A percentile compares a stretch with the other conserved stretches of the same genome.
These are phyloP conservation scores for Naganishia cerealis DNA, from an alignment of 1,284 basidiomycete species.

Conservation along the genomic window DNA sequence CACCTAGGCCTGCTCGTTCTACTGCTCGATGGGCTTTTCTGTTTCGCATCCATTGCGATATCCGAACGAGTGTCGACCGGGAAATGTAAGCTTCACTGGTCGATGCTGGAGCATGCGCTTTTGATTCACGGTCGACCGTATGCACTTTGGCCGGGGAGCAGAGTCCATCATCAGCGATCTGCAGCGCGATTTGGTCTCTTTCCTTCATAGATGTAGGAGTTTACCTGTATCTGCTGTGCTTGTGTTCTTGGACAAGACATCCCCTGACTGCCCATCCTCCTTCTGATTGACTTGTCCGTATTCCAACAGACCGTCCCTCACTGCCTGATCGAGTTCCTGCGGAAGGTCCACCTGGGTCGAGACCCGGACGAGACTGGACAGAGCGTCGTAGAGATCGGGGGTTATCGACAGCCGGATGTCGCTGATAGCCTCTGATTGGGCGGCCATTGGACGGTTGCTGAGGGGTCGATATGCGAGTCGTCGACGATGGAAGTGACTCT, in stretches of 20 bases:
- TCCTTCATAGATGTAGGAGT: too few species aligned
- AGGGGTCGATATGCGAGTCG: background rate
- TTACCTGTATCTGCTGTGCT: background rate
- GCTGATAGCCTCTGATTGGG: background rate
- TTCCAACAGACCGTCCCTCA: background rate
- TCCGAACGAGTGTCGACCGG: slow-evolving; percentile 3
- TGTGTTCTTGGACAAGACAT: background rate
- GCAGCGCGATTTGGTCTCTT: background rate
- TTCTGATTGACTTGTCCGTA: background rate
- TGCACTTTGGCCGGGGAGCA: background rate
- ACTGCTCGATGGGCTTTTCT: slow-evolving; percentile 4
- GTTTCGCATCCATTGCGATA: slow-evolving; percentile 2
- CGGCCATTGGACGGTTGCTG: background rate
- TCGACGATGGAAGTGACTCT: background rate
- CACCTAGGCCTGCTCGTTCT: slow-evolving; percentile 19
- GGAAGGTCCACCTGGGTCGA: background rate
- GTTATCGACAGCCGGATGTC: slow-evolving; percentile 6
- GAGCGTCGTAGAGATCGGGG: slow-evolving; percentile 1
- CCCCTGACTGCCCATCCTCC: background rate
- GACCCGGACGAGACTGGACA: background rate
- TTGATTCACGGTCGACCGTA: background rate
- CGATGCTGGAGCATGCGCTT: background rate
- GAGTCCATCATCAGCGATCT: background rate
- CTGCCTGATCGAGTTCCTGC: background rate
- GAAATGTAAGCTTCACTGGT: background rate